Evolutionary conservation across 345 rosid genomes (phyloP).

Genomic region (Noccaea caerulescens): DNA sequence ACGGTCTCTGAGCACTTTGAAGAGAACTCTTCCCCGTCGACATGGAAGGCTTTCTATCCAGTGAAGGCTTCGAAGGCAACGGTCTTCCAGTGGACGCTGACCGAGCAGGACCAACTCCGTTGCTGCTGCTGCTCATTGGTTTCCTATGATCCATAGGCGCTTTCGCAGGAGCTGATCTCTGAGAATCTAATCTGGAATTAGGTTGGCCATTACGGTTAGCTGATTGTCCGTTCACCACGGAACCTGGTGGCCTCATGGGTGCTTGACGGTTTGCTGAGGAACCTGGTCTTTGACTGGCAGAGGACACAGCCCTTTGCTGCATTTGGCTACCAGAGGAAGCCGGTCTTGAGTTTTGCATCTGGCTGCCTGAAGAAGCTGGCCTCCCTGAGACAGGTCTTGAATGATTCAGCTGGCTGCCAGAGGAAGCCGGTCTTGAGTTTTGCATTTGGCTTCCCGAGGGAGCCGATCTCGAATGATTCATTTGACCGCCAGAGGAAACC

Average conservation of each 20-base stretch:
- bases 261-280: constrained; percentile 38
- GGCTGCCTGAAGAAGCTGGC: constrained; percentile 25
- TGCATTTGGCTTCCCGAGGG: constrained; percentile 27
- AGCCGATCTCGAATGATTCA: constrained; percentile 29
- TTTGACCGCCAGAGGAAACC: constrained; percentile 44
- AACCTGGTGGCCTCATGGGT: constrained; percentile 34
- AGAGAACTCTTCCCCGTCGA: constrained; percentile 46
- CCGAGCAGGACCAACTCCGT: constrained; percentile 61
- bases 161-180: constrained; percentile 50
- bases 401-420: constrained; percentile 46
- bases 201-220: constrained; percentile 46
- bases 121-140: constrained; percentile 51
- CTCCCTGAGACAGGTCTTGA: constrained; percentile 31
- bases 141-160: constrained; percentile 54
- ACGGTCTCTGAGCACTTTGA: constrained; percentile 48
- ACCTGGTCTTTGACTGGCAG: constrained; percentile 36
- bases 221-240: constrained; percentile 46
- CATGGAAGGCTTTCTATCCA: constrained; percentile 53
- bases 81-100: constrained; percentile 51
- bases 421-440: constrained; percentile 22
- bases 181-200: constrained; percentile 46
- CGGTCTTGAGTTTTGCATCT: constrained; percentile 27
- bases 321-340: constrained; percentile 32
- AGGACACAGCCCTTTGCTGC: constrained; percentile 33
- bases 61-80: constrained; percentile 42